These are phyloP conservation scores for Populus pruinosa DNA, from an alignment of 345 rosid genomes.

Conservation along the genomic window DNA sequence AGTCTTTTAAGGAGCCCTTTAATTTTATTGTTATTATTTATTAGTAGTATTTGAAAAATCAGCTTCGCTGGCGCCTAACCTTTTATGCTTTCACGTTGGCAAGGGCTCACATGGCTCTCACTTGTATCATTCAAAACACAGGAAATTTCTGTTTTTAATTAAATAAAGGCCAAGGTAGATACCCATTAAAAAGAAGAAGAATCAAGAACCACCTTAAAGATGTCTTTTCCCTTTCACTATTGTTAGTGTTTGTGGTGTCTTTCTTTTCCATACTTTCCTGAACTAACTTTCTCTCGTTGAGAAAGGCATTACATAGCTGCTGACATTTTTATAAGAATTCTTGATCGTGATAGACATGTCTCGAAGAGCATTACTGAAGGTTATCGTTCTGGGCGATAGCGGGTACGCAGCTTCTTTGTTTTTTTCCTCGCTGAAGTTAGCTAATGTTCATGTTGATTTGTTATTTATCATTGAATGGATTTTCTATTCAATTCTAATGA, in stretches of 20 bases:
- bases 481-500: neutral
- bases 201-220: constrained; percentile 28
- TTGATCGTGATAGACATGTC: constrained; percentile 36
- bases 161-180: neutral
- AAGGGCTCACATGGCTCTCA: constrained; percentile 37
- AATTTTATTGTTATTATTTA: neutral
- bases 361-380: constrained; percentile 73
- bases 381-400: constrained; percentile 81
- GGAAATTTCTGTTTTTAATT: neutral
- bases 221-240: constrained; percentile 2
- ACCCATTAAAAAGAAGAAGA: constrained; percentile 17
- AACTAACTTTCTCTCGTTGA: neutral
- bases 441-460: neutral
- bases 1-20: too few species aligned
- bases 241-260: neutral
- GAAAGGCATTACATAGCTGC: neutral
- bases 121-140: constrained; percentile 3
- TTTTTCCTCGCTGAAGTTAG: neutral
- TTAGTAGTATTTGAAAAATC: neutral
- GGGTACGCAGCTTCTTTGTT: constrained; percentile 44
- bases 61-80: constrained; percentile 42
- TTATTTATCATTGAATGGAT: neutral
- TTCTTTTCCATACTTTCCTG: neutral
- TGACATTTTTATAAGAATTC: neutral
- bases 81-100: constrained; percentile 30